Evolutionary conservation across 306 rosid genomes (phyloP), one percentile per base, ranked within the genome.

Genomic region (Adenanthera pavonina): DNA sequence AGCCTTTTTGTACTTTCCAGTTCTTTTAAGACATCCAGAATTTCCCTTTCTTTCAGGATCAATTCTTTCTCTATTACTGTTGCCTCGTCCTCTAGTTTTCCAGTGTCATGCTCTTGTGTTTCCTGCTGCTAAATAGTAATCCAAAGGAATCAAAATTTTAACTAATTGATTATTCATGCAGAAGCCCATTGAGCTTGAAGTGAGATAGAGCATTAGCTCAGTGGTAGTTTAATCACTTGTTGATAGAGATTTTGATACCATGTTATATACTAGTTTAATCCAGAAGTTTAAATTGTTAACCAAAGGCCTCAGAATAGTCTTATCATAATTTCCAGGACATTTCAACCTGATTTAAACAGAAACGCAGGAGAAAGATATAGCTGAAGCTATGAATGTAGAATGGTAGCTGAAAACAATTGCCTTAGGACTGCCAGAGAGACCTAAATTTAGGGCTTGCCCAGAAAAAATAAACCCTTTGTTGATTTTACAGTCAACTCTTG

Each of bases 21-120:
- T 52, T 87, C 86, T 40, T 84, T 87, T 0, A 87, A 84, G 56
- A 87, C 88, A 64, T 81, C 86, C 3, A 87, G 78, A 33, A 87
- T 84, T 87, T 87, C 88, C 78, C 83, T 84, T 78, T 87, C 90
- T 75, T 87, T 87, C 44, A 87, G 16, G 10, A 78, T 81, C 54
- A 87, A 66, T 52, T 84, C 90, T 84, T 87, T 87, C 80, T 87
- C 87, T 74, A 87, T 19, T 3, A 38, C 60, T 34, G 35, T 35
- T 19, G 87, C 80, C 40, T 87, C 80, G 53, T 84, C 87, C 74
- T 84, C 84, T 64, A 87, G 68, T 49, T 84, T 84, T 64, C 19
- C 80, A 47, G 86, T 10, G 57, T 84, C 90, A 69, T 74, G 51
- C 75, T 81, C 86, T 75, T 79, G 74, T 10, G 15, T 6, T 14